Conservation (phyloP, 1,284 basidiomycete genomes). For the Trametes versicolor region DNA sequence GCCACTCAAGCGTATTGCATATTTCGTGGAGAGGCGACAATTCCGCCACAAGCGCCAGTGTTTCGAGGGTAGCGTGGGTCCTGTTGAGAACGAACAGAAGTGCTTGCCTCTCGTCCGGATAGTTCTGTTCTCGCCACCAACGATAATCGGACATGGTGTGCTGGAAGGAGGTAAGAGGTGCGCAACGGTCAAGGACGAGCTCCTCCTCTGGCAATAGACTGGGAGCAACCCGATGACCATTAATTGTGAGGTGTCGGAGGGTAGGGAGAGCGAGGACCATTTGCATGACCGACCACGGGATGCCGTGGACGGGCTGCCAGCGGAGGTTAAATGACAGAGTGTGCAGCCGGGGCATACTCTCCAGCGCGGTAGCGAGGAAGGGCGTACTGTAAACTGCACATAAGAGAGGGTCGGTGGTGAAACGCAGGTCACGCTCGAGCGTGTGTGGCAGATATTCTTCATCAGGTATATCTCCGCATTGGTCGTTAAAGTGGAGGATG, state of each 20-base stretch:
- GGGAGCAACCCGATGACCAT: background rate
- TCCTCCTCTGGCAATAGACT: background rate
- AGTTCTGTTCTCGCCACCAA: background rate
- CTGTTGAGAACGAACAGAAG: background rate
- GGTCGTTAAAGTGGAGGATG: background rate
- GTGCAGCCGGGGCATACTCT: background rate
- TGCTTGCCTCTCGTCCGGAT: background rate
- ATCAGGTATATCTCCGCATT: background rate
- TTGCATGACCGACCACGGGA: conserved; percentile 2
- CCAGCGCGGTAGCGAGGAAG: background rate
- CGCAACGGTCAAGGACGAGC: background rate
- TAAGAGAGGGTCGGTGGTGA: background rate
- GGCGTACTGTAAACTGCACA: background rate
- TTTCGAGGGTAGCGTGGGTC: background rate
- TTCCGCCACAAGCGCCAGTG: background rate
- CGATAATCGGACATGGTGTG: background rate
- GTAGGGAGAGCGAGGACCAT: background rate
- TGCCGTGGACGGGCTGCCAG: background rate
- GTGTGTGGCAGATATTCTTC: background rate
- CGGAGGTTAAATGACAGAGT: background rate
- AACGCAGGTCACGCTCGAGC: background rate
- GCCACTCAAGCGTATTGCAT: background rate
- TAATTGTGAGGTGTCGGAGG: background rate
- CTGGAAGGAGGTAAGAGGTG: background rate
- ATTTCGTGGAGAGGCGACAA: background rate